A percentile compares a stretch with the other conserved stretches of the same genome.
These are phyloP conservation scores for Copromyces sp. DNA, from an alignment of 495 filamentous ascomycete genomes.

Conservation along the genomic window DNA sequence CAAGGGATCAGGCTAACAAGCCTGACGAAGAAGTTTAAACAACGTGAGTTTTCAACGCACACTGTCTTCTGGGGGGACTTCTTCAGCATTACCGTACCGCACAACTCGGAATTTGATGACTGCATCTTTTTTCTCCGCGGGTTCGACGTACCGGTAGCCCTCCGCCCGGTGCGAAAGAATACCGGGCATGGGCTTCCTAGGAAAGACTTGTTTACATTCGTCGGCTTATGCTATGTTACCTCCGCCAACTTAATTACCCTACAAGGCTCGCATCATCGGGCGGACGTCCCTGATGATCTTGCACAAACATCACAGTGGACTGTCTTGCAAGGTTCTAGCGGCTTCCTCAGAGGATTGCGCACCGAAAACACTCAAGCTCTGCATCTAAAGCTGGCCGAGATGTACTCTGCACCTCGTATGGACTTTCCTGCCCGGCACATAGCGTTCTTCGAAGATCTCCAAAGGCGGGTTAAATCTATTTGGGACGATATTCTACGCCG, in stretches of 20 bases:
- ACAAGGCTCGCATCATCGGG: not conserved
- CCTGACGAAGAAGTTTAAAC: not conserved
- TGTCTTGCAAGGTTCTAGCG: not conserved
- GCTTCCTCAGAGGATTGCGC: not conserved
- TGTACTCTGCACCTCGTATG: not conserved
- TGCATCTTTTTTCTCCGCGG: conserved; percentile 9
- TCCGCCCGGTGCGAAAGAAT: conserved; percentile 1
- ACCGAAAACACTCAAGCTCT: not conserved
- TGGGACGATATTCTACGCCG: not conserved
- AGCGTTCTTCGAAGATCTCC: not conserved
- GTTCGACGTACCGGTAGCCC: conserved; percentile 3
- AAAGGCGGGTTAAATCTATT: not conserved
- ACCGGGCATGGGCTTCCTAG: not conserved
- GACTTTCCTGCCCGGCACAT: not conserved
- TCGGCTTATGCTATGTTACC: conserved; percentile 6
- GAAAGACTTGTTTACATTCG: conserved; percentile 6
- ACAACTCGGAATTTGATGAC: not conserved
- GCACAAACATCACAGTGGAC: not conserved
- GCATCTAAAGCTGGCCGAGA: not conserved
- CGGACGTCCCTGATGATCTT: not conserved
- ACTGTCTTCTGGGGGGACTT: not conserved
- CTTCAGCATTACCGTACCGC: conserved; percentile 4
- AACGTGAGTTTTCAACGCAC: not conserved
- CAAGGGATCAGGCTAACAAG: conserved; percentile 6
- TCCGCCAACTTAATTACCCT: not conserved